Base-by-base conservation (phyloP, 164 flowering plant species). In the Magnolia sinica region DNA sequence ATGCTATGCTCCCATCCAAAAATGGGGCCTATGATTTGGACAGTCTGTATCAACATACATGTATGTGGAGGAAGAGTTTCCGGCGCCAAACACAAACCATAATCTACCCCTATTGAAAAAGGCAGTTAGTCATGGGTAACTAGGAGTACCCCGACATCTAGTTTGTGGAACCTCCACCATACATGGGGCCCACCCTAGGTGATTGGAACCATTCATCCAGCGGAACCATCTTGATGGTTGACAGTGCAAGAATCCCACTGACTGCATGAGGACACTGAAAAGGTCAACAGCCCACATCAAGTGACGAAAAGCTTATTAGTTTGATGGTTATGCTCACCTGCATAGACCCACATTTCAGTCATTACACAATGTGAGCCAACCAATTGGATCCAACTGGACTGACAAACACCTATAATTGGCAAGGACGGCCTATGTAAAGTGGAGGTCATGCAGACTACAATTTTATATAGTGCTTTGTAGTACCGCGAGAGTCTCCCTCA, bases 401-500 rank as follows among this genome's bases (percentile, higher is more conserved):
- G 45, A 37, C 18, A 10, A 55, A 10, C 61, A 55, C 18, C 61
- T 55, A 2, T 55, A 55, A 16, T 55, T 55, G 61, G 61, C 3
- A 55, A 16, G 61, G 61, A 55, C 8, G 4, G 18, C 13, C 61
- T 16, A 55, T 10, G 18, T 55, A 4, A 55, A 18, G 18, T 55
- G 18, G 18, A 55, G 61, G 11, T 55, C 13, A 55, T 55, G 45
- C 61, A 16, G 61, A 55, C 16, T 16, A 55, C 9, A 55, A 11
- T 55, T 16, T 10, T 8, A 55, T 11, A 55, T 55, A 3, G 16
- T 55, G 61, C 61, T 55, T 55, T 55, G 45, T 37, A 55, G 24
- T 79, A 95, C 98, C 86, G 76, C 81, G 29, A 95, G 88, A 75
- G 82, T 78, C 61, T 85, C 80, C 71, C 81, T 85, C 69, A 67